Evolutionary conservation across 768 basidiomycete genomes (phyloP).

Genomic region (Lactarius quietus): DNA sequence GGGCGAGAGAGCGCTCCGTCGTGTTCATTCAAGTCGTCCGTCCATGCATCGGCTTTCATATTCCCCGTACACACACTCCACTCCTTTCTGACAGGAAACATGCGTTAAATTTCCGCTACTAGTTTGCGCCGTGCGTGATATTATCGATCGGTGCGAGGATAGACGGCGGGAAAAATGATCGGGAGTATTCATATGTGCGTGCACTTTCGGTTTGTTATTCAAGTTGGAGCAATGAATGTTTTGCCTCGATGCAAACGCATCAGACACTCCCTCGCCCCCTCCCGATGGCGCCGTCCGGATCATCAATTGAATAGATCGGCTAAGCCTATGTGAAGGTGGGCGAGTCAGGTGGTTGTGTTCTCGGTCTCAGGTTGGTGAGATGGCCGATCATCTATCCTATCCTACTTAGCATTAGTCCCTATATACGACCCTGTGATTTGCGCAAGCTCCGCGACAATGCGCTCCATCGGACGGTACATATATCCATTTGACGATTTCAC

Average conservation of each 20-base stretch:
- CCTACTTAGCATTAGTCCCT: not conserved
- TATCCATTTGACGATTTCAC: not conserved
- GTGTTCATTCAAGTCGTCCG: not conserved
- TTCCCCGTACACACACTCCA: no score
- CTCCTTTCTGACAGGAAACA: not conserved
- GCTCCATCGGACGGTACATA: not conserved
- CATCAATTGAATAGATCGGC: not conserved
- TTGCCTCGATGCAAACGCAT: not conserved
- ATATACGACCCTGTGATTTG: not conserved
- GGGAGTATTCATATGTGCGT: no score
- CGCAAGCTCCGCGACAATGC: conserved; percentile 2
- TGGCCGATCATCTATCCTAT: not conserved
- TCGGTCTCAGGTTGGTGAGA: not conserved
- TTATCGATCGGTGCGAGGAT: not conserved
- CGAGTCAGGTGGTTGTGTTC: not conserved
- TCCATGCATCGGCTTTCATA: not conserved
- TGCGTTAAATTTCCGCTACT: not conserved
- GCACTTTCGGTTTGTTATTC: not conserved
- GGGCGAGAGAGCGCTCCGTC: conserved; percentile 18
- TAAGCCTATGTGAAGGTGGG: not conserved
- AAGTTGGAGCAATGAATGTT: not conserved
- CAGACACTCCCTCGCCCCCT: not conserved
- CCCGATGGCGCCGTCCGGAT: not conserved
- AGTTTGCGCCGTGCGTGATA: not conserved
- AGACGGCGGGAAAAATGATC: no score